A percentile compares a stretch with the other conserved stretches of the same genome.
phyloP scores from a whole-genome alignment of 352 stramenopile species.

The Phytopythium ostracodes region DNA sequence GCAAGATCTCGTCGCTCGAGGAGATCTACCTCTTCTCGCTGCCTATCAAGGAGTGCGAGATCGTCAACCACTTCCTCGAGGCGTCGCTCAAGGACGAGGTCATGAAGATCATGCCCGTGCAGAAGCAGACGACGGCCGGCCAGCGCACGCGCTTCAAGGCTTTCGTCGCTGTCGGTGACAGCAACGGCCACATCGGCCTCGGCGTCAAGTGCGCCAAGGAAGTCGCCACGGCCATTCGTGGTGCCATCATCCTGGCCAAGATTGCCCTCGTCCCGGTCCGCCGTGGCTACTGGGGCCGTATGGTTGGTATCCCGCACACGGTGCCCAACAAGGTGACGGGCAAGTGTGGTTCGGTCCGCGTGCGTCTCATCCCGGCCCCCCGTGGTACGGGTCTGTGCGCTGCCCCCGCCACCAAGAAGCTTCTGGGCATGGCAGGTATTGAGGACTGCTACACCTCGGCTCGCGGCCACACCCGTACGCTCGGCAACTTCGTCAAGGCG shows the following conservation, averaged over 20 bases:
- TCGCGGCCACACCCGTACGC: constrained; percentile 97
- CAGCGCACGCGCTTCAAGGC: constrained; percentile 99
- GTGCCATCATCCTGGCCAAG: constrained; percentile 99
- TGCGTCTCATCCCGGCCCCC: constrained; percentile 98
- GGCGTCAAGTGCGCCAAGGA: constrained; percentile 99
- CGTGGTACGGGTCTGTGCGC: constrained; percentile 99
- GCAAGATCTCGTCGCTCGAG: constrained; percentile 99
- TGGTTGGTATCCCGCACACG: constrained; percentile 94
- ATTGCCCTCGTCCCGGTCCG: constrained; percentile 97
- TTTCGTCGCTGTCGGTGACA: constrained; percentile 99
- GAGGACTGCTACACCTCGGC: constrained; percentile 97
- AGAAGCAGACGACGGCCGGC: constrained; percentile 99
- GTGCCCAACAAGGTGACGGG: constrained; percentile 99
- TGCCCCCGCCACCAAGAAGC: constrained; percentile 97
- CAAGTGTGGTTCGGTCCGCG: constrained; percentile 99
- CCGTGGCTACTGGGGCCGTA: constrained; percentile 98
- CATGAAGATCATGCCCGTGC: constrained; percentile 99
- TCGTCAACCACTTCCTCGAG: constrained; percentile 99
- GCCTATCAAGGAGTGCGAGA: constrained; percentile 99
- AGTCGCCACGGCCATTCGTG: constrained; percentile 98
- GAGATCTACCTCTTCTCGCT: constrained; percentile 99
- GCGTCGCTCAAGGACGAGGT: constrained; percentile 99
- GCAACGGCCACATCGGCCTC: constrained; percentile 98
- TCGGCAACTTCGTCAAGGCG: constrained; percentile 99
- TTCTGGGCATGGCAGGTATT: constrained; percentile 98